A percentile compares a stretch with the other conserved stretches of the same genome.
These are phyloP conservation scores for Ceratobasidium sp. DNA, from an alignment of 1,284 basidiomycete species.

Conservation along the genomic window DNA sequence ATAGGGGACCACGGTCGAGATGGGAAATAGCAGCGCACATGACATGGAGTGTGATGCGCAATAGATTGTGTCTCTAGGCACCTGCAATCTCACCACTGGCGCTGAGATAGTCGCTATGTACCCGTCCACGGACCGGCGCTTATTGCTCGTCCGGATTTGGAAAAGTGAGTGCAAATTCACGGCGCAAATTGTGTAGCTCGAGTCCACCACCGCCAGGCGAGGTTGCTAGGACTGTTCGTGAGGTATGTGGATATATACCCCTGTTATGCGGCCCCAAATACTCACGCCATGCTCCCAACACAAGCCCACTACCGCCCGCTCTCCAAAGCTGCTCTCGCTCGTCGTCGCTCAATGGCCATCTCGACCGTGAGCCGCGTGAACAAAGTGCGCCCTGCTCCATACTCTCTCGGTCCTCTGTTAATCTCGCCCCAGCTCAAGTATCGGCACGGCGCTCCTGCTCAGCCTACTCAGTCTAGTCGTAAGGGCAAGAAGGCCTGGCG, in stretches of 20 bases:
- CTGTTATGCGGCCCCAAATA: background rate
- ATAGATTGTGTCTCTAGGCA: constrained; percentile 37
- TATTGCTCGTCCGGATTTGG: constrained; percentile 10
- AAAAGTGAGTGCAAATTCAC: constrained; percentile 39
- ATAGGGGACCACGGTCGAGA: constrained; percentile 9
- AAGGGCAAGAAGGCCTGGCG: constrained; percentile 94
- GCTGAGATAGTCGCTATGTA: constrained; percentile 34
- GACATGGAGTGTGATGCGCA: constrained; percentile 9
- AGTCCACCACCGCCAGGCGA: background rate
- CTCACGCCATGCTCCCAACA: constrained; percentile 37
- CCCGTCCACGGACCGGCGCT: constrained; percentile 31
- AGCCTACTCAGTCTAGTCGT: constrained; percentile 76
- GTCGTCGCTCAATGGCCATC: constrained; percentile 36
- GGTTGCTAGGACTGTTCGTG: background rate
- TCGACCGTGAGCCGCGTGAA: constrained; percentile 36
- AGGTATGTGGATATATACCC: constrained; percentile 36
- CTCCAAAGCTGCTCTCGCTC: constrained; percentile 38
- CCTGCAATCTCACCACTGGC: constrained; percentile 8
- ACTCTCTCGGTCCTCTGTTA: constrained; percentile 9
- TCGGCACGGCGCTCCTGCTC: constrained; percentile 66
- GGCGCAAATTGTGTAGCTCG: constrained; percentile 15
- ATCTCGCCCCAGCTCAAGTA: constrained; percentile 38
- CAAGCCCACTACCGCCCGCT: constrained; percentile 36
- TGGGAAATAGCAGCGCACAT: no score
- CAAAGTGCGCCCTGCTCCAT: constrained; percentile 7